Evolutionary conservation across 2,329 filamentous ascomycete genomes (phyloP), one percentile per base, ranked within the genome.

Genomic region (Claviceps sp.): DNA sequence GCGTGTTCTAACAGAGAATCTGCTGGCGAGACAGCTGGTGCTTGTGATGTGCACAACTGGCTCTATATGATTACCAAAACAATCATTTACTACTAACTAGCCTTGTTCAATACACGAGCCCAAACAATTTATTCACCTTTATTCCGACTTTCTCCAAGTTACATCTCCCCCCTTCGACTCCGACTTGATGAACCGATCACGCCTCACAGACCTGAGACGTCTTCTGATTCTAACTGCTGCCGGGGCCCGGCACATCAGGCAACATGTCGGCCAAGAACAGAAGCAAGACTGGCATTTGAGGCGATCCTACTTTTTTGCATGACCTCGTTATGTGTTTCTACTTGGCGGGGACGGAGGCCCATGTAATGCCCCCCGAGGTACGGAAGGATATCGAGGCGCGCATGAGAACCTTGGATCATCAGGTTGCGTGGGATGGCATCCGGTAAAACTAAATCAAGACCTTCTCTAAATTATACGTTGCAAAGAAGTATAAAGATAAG

Each of bases 401-500:
- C n/a, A 61, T 73, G 51, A 56, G 61, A n/a, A 43, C 55, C 13
- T 57, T 56, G 5, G 65, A 69, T 7, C 61, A 67, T 49, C 54
- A 56, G 5, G 67, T 69, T n/a, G 69, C 67, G 3, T 75, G 71
- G 70, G 68, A 75, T 34, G 69, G 62, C 1, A 64, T 75, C 48
- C 70, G 73, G 73, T 74, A 65, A 44, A 7, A n/a, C 6, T 5
- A n/a, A 34, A 46, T 5, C 13, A 44, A 44, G 13, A 16, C 11
- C 24, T 43, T 22, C 41, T 43, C 19, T 24, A 2, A 22, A 11
- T 3, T 24, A 4, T 24, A 4, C 5, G 13, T 19, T 19, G 14
- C 19, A 19, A 10, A 22, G 19, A 13, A 19, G 17, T 22, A 2
- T 19, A 4, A 6, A 14, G 5, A 3, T 19, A 22, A 10, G 13